Evolutionary conservation across 495 filamentous ascomycete genomes (phyloP).

Genomic region (Podospora tetraspora): DNA sequence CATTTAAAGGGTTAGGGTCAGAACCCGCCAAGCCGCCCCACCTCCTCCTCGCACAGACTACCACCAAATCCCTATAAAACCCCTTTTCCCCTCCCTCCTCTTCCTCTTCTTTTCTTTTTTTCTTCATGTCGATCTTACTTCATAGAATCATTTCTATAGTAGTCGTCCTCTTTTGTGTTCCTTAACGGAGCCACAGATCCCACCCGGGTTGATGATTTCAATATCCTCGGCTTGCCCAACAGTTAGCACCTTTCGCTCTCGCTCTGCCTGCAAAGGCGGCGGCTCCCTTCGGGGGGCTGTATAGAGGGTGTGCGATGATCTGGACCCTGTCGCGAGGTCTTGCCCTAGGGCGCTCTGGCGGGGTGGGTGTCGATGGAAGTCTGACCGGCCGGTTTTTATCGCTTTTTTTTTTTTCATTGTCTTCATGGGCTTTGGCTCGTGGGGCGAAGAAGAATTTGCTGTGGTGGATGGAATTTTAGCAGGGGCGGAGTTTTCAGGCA

Average conservation of each 20-base stretch:
- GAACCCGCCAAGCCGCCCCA: too few relatives aligned
- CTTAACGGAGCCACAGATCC: neutral
- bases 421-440: neutral
- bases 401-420: neutral
- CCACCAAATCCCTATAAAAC: neutral
- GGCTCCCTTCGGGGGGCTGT: neutral
- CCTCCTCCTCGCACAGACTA: neutral
- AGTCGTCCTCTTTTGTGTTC: neutral
- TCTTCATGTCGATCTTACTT: neutral
- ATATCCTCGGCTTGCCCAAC: neutral
- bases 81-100: neutral
- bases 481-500: neutral
- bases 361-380: neutral
- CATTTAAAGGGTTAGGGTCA: neutral
- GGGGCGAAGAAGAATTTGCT: neutral
- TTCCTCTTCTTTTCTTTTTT: neutral
- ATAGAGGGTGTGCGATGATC: neutral
- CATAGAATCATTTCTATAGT: neutral
- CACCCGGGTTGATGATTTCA: neutral
- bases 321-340: neutral
- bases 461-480: neutral
- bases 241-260: neutral
- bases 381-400: neutral
- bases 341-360: neutral
- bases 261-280: neutral